Evolutionary conservation across 2,329 filamentous ascomycete species (phyloP).

Genomic region (Calonectria pteridis): DNA sequence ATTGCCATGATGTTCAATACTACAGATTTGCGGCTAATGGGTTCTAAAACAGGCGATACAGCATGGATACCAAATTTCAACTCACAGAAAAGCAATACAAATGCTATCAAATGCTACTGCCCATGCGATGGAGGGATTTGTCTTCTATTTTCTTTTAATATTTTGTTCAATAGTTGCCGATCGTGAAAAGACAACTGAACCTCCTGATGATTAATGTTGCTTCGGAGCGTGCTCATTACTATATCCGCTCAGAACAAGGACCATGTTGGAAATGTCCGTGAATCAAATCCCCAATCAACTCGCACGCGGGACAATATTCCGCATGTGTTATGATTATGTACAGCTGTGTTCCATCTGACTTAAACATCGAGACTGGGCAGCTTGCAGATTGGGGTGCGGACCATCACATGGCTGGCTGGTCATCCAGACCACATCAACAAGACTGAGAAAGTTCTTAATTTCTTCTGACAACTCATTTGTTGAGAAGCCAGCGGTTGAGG

Average conservation of each 20-base stretch:
- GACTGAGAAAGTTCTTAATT: background rate
- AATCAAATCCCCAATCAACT: background rate
- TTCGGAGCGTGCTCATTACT: background rate
- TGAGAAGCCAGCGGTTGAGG: background rate
- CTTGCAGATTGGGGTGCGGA: background rate
- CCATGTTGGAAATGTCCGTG: background rate
- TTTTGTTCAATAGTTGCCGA: too few species aligned
- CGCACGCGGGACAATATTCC: background rate
- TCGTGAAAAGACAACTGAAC: too few species aligned
- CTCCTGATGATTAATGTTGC: background rate
- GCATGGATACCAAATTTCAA: too few species aligned
- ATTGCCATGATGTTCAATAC: too few species aligned
- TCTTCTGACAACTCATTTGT: background rate
- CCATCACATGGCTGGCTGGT: background rate
- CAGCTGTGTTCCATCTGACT: background rate
- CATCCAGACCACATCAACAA: background rate
- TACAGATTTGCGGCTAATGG: too few species aligned
- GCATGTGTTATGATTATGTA: background rate
- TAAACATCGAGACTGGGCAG: background rate
- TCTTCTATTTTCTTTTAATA: too few species aligned
- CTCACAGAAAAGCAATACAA: too few species aligned
- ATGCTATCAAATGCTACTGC: too few species aligned
- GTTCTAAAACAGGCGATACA: too few species aligned
- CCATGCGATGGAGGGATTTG: too few species aligned
- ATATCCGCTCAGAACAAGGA: too few species aligned